Conservation (phyloP, 192 early-diverging fungal genomes). For the Piromyces finnis region DNA sequence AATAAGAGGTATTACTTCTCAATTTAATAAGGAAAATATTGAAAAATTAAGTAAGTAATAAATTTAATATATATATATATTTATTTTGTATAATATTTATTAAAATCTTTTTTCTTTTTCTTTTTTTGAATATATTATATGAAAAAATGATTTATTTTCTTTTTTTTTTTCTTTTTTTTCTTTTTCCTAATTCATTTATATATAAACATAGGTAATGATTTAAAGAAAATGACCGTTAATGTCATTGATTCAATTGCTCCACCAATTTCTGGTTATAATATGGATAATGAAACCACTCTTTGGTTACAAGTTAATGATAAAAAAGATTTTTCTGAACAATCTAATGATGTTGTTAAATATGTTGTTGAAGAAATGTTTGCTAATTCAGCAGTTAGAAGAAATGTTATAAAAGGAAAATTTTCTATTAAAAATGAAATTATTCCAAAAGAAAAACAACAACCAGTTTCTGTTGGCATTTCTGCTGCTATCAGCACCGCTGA, state of each 20-base stretch:
- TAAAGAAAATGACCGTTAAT: not conserved
- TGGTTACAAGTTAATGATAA: not conserved
- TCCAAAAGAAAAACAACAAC: not conserved
- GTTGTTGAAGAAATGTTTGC: not conserved
- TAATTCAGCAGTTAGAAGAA: not conserved
- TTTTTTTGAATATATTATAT: no score
- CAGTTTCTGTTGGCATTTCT: not conserved
- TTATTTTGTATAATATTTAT: no score
- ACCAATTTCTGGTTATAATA: not conserved
- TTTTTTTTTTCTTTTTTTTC: no score
- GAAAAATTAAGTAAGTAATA: not conserved
- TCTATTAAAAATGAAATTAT: not conserved
- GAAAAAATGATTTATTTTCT: no score
- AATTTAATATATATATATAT: no score
- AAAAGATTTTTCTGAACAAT: not conserved
- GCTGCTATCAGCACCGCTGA: not conserved
- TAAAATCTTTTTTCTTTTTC: no score
- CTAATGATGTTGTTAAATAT: not conserved
- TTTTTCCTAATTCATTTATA: no score
- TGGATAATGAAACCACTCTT: not conserved
- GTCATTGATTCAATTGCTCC: not conserved
- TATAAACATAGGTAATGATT: not conserved
- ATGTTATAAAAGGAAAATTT: not conserved
- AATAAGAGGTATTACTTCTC: not conserved
- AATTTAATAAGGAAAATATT: not conserved